A percentile compares a stretch with the other conserved stretches of the same genome.
Evolutionary conservation across 1,284 basidiomycete species (phyloP).

Genomic region (Flammula alnicola): DNA sequence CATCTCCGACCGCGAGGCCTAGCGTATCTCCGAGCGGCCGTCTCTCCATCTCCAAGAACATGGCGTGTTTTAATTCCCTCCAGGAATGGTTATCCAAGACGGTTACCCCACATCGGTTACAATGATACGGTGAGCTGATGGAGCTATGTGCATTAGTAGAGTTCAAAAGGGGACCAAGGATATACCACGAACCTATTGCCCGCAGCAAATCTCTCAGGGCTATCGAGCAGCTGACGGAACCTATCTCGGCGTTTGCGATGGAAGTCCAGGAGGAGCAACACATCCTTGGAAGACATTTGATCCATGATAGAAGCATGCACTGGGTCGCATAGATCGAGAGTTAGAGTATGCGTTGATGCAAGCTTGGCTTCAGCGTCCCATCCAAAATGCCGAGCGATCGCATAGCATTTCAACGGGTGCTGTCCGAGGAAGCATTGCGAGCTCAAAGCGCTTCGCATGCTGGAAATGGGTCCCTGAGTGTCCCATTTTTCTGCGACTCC

Average conservation of each 20-base stretch:
- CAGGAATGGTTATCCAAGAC: conserved; percentile 45
- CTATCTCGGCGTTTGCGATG: conserved; percentile 42
- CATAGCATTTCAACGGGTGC: conserved; percentile 45
- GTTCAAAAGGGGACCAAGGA: conserved; percentile 5
- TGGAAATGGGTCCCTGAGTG: conserved; percentile 41
- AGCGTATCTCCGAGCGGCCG: conserved; percentile 43
- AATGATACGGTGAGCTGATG: conserved; percentile 40
- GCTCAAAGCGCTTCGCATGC: conserved; percentile 41
- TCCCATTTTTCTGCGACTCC: conserved; percentile 51
- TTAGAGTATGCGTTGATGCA: conserved; percentile 43
- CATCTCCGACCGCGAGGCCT: conserved; percentile 32
- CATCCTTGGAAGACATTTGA: conserved; percentile 39
- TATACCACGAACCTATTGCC: conserved; percentile 43
- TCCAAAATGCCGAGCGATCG: conserved; percentile 45
- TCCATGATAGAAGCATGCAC: conserved; percentile 34
- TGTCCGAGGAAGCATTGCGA: conserved; percentile 35
- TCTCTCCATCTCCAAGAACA: conserved; percentile 45
- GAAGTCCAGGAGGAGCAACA: conserved; percentile 42
- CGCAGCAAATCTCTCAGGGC: conserved; percentile 46
- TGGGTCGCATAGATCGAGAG: conserved; percentile 38
- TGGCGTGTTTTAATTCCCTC: conserved; percentile 43
- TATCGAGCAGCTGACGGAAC: conserved; percentile 44
- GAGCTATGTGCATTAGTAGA: neutral
- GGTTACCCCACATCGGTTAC: conserved; percentile 43
- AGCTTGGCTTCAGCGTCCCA: conserved; percentile 45